Evolutionary conservation across 345 rosid genomes (phyloP), one percentile per base, ranked within the genome.

Genomic region (Durio zibethinus): DNA sequence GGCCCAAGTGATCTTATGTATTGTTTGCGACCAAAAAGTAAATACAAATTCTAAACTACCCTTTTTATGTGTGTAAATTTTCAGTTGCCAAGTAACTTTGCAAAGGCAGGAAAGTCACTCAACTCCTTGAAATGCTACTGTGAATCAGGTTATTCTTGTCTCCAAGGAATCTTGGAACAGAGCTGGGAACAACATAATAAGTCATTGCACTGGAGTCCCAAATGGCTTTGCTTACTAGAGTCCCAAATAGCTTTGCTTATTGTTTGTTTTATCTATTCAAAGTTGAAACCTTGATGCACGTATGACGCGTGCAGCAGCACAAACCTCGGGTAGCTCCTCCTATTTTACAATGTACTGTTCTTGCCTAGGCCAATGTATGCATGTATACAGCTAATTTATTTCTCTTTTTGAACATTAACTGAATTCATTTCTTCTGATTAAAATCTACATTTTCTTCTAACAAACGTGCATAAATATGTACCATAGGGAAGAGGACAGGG

Each of bases 1-100:
- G 40, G 27, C 31, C 35, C 61, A 71, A 18, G 10, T 50, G 21
- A 29, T 71, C 15, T 10, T 50, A 27, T 50, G 10, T 31, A 31
- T 50, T 29, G 43, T 71, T 50, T 71, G 53, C 74, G 74, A 71
- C 74, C 61, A 71, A 48, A 71, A 50, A 71, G 74, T 70, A 31
- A 50, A 31, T 71, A 11, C 20, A 71, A 71, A 25, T 12, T 45
- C 38, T 50, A 27, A 27, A 50, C 27, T 18, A 9, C 60, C 29
- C 10, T 47, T 70, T 71, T 4, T n/a, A n/a, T n/a, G n/a, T n/a
- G 10, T 10, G 74, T 31, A 31, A 71, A 50, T 25, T 68, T 68
- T 45, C 56, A 68, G 20, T 15, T 68, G 54, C 56, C 56, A 15
- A 61, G 66, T 61, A 61, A 61, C 66, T 5, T 50, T 16, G 0